phyloP scores from a whole-genome alignment of 192 early-diverging fungal genomes.

The Coemansia umbellata region DNA sequence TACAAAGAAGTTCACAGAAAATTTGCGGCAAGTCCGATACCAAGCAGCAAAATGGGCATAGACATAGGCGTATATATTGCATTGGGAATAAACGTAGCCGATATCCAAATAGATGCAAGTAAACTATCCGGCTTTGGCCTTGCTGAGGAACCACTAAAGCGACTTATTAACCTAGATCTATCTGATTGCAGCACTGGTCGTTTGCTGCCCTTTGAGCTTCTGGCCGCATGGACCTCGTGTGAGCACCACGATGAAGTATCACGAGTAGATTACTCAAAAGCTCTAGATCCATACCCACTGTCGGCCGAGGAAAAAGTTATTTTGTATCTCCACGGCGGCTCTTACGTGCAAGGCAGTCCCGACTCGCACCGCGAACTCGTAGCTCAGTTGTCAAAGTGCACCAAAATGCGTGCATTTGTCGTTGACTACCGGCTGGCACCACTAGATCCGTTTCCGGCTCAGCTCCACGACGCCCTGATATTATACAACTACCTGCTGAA shows the following conservation, averaged over 20 bases:
- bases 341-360: conserved; percentile 15
- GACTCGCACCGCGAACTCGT: conserved; percentile 13
- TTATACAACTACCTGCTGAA: conserved; percentile 4
- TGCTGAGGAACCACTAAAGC: conserved; percentile 5
- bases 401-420: conserved; percentile 4
- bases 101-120: background rate
- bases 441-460: conserved; percentile 22
- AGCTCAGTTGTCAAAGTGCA: background rate
- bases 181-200: background rate
- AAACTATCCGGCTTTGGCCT: conserved; percentile 12
- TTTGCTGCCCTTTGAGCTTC: conserved; percentile 6
- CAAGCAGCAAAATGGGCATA: background rate
- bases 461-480: conserved; percentile 31
- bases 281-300: conserved; percentile 14
- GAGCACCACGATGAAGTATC: background rate
- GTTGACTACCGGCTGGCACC: conserved; percentile 40
- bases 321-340: conserved; percentile 23
- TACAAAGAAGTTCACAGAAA: background rate
- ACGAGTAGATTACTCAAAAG: background rate
- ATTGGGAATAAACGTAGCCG: background rate
- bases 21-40: conserved; percentile 3
- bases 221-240: conserved; percentile 5
- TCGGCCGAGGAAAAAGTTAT: conserved; percentile 3
- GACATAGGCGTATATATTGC: background rate
- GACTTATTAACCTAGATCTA: background rate